Evolutionary conservation across 2,329 filamentous ascomycete genomes (phyloP).

Genomic region (Ceratocystis harringtonii): DNA sequence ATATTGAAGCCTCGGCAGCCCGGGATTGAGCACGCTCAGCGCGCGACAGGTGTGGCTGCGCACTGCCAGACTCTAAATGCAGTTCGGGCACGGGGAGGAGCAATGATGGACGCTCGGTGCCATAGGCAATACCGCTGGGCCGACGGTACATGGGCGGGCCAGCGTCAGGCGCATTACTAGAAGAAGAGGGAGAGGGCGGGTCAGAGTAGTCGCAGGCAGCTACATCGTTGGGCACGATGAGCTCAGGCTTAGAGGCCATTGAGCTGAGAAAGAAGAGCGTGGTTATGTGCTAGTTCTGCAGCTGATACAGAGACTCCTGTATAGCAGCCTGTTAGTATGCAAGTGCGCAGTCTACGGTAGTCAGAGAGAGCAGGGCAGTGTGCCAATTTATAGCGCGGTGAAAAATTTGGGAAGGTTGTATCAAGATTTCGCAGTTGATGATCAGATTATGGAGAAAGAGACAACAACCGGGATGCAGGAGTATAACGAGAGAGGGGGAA

Average conservation of each 20-base stretch:
- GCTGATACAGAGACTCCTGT: not conserved
- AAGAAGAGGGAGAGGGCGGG: slow-evolving; percentile 16
- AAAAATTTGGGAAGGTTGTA: slow-evolving; percentile 2
- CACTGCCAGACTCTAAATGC: slow-evolving; percentile 28
- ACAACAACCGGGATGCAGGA: not conserved
- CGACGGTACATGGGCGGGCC: slow-evolving; percentile 52
- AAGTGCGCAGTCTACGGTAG: not conserved
- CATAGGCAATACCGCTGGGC: slow-evolving; percentile 61
- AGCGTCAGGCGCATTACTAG: slow-evolving; percentile 23
- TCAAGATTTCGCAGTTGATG: not conserved
- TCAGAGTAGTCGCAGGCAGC: slow-evolving; percentile 19
- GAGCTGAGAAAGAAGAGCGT: slow-evolving; percentile 1
- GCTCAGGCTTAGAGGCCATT: slow-evolving; percentile 15
- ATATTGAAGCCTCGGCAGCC: slow-evolving; percentile 43
- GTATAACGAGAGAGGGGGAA: not conserved
- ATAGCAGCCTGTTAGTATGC: not conserved
- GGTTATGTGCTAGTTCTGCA: not conserved
- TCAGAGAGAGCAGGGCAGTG: not conserved
- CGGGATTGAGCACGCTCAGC: slow-evolving; percentile 42
- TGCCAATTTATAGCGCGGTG: not conserved
- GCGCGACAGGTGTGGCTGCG: slow-evolving; percentile 30
- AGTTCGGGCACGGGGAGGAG: slow-evolving; percentile 48
- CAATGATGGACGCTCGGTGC: slow-evolving; percentile 44
- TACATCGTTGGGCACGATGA: slow-evolving; percentile 31
- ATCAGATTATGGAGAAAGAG: not conserved